phyloP scores from a whole-genome alignment of 805 yeast species.

The Candida awuae region DNA sequence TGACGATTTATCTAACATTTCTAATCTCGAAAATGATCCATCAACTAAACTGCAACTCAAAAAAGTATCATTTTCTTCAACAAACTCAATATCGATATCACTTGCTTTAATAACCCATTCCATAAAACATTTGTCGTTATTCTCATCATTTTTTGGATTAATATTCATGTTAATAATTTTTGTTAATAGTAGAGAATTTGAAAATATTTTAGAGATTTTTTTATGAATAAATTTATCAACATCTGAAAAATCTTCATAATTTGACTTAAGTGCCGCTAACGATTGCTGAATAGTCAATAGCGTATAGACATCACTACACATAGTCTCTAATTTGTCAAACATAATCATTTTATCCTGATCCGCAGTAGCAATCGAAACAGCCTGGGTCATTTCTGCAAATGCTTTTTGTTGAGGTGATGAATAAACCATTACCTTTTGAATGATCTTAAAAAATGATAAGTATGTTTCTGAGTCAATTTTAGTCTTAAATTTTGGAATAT shows the following conservation, averaged over 20 bases:
- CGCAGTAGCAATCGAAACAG: constrained; percentile 62
- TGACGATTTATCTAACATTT: constrained; percentile 59
- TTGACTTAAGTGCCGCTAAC: constrained; percentile 38
- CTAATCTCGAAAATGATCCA: constrained; percentile 53
- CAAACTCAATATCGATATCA: constrained; percentile 61
- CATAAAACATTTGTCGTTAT: constrained; percentile 19
- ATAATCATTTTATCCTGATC: constrained; percentile 44
- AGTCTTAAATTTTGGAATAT: constrained; percentile 61
- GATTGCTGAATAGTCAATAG: constrained; percentile 14
- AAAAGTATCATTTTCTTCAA: constrained; percentile 49
- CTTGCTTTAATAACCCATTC: constrained; percentile 63
- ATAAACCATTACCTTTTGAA: constrained; percentile 49
- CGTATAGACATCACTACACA: constrained; percentile 7
- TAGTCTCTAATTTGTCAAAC: constrained; percentile 8
- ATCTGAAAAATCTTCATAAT: constrained; percentile 28
- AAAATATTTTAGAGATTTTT: constrained; percentile 30
- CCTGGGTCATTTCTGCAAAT: constrained; percentile 52
- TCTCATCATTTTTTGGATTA: constrained; percentile 22
- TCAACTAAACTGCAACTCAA: constrained; percentile 61
- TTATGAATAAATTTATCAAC: constrained; percentile 30
- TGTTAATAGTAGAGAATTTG: constrained; percentile 39
- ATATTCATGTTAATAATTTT: constrained; percentile 27
- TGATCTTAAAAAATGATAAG: constrained; percentile 52
- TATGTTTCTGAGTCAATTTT: constrained; percentile 71
- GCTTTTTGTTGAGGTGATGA: constrained; percentile 61